Conservation (phyloP, 805 yeast genomes). For the Kodamaea neixiangensis region DNA sequence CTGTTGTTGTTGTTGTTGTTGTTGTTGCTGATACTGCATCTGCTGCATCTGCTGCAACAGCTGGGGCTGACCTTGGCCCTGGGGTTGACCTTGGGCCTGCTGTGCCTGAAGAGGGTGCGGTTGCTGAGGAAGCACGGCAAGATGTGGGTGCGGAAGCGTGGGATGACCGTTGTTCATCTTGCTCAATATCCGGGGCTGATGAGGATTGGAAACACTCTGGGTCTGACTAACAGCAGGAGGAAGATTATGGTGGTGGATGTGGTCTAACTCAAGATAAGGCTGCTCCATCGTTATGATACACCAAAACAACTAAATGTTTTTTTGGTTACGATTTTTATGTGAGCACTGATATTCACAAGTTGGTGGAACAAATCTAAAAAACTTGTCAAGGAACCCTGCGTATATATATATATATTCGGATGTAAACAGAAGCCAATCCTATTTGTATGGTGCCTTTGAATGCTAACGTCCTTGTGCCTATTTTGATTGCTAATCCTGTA, state of each 20-base stretch:
- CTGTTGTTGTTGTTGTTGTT: slow-evolving; percentile 7
- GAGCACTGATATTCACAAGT: slow-evolving; percentile 9
- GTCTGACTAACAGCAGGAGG: background rate
- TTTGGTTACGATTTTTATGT: slow-evolving; percentile 8
- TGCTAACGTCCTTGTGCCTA: background rate
- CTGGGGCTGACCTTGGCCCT: background rate
- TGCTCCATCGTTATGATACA: slow-evolving; percentile 15
- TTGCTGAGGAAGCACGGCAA: slow-evolving; percentile 7
- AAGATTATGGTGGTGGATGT: slow-evolving; percentile 7
- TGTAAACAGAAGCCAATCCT: background rate
- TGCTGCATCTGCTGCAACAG: slow-evolving; percentile 1
- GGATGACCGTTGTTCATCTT: slow-evolving; percentile 11
- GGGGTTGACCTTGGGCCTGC: slow-evolving; percentile 3
- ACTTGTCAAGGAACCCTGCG: slow-evolving; percentile 8
- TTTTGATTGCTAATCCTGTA: slow-evolving; percentile 2
- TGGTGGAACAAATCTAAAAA: background rate
- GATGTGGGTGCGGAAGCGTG: slow-evolving; percentile 11
- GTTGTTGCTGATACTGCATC: slow-evolving; percentile 8
- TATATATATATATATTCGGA: slow-evolving; percentile 7
- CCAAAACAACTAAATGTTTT: background rate
- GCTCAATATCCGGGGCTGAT: slow-evolving; percentile 9
- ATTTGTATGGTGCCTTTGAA: background rate
- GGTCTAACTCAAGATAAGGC: slow-evolving; percentile 16
- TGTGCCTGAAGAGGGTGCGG: slow-evolving; percentile 6
- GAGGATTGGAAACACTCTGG: slow-evolving; percentile 6